Evolutionary conservation across 2,329 filamentous ascomycete species (phyloP), one percentile per base, ranked within the genome.

Genomic region (Alternaria sp.): DNA sequence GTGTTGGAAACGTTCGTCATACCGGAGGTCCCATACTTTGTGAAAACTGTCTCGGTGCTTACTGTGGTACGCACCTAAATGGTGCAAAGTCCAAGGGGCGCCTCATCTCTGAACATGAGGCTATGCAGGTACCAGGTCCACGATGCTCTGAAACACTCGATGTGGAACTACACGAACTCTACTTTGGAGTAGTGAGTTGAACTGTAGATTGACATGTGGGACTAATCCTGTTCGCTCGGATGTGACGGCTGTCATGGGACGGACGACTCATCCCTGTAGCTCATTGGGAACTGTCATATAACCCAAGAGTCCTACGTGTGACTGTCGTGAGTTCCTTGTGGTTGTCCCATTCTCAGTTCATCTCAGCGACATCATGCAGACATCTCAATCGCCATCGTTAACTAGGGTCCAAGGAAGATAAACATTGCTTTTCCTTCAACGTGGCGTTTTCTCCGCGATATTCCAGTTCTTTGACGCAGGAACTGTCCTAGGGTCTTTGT

Each of bases 1-100:
- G 26, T 41, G n/a, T 28, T 51, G 20, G 41, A 51, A 60, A 60
- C 53, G 16, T 22, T 28, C 32, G 41, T 16, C 24, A 39, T 41
- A 28, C 41, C 43, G 36, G 42, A 42, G 22, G 48, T 26, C 38
- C 28, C 16, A 34, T 51, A 39, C 12, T 28, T 39, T 38, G 30
- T 26, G 24, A 42, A 20, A 28, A 44, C 38, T 49, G 26, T 51
- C 9, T 26, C 28, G 28, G 51, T 53, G 39, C 26, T 53, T 34
- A 42, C 51, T 44, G 12, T 22, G 51, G 28, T 53, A 22, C 41
- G 22, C 49, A 20, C 28, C 34, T 34, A 30, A 54, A 47, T 20
- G 24, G 38, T 42, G 55, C 26, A 42, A 42, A 34, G 24, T 41
- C 26, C 36, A 30, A 49, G 49, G 42, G 20, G 52, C 34, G 28